phyloP scores from a whole-genome alignment of 108 stramenopile species.

The Tribonema minus region DNA sequence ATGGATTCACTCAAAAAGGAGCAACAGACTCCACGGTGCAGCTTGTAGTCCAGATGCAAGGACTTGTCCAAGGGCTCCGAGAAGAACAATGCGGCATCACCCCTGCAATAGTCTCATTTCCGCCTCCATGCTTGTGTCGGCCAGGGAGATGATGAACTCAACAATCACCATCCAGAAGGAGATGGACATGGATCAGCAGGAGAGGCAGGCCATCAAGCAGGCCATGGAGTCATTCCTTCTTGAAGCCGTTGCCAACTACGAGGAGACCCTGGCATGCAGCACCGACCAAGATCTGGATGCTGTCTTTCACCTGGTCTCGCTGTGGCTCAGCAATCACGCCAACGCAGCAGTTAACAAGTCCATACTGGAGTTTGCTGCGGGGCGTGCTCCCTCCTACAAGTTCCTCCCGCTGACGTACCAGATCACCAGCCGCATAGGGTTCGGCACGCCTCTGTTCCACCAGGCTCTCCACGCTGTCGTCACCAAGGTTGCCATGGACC shows the following conservation, averaged over 20 bases:
- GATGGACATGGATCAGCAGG: too few relatives aligned
- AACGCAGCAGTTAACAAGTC: slow-evolving; percentile 3
- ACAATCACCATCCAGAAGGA: neutral
- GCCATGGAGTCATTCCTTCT: slow-evolving; percentile 3
- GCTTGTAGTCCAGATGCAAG: too few relatives aligned
- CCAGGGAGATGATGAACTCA: too few relatives aligned
- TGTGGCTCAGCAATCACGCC: slow-evolving; percentile 35
- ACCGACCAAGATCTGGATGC: slow-evolving; percentile 19
- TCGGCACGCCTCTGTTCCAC: slow-evolving; percentile 10
- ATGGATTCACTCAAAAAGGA: too few relatives aligned
- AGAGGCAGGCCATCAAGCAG: too few relatives aligned
- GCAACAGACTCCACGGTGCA: too few relatives aligned
- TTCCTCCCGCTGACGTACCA: slow-evolving; percentile 51
- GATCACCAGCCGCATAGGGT: slow-evolving; percentile 48
- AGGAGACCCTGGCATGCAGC: slow-evolving; percentile 2
- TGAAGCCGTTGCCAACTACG: neutral
- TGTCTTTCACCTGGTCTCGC: slow-evolving; percentile 24
- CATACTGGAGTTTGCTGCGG: neutral
- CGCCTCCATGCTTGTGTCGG: neutral
- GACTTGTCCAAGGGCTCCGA: too few relatives aligned
- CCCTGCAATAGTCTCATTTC: too few relatives aligned
- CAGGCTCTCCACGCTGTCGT: slow-evolving; percentile 25
- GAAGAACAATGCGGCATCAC: too few relatives aligned
- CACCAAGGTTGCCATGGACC: slow-evolving; percentile 27
- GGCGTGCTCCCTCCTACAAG: slow-evolving; percentile 38